A percentile compares a stretch with the other conserved stretches of the same genome.
Evolutionary conservation across 306 rosid genomes (phyloP).

Genomic region (Mimosa pudica): DNA sequence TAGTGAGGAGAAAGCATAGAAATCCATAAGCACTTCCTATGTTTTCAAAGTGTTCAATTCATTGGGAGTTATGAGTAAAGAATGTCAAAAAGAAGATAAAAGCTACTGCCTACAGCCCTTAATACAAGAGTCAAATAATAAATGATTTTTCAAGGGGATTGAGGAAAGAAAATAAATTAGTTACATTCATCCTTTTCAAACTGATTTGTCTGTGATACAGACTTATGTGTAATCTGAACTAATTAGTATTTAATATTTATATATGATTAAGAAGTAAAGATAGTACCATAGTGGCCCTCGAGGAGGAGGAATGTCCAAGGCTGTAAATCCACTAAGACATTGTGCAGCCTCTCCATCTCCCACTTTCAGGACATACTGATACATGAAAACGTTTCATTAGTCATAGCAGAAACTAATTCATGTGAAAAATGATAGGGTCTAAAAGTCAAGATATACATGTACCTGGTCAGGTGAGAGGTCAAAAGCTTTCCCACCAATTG

Average conservation of each 20-base stretch:
- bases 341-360: slow-evolving; percentile 62
- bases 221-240: no score
- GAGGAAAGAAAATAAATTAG: no score
- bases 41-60: not conserved
- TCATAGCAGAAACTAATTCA: not conserved
- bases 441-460: slow-evolving; percentile 1
- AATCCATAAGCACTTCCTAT: slow-evolving; percentile 1
- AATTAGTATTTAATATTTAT: no score
- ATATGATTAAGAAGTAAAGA: not conserved
- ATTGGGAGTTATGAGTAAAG: not conserved
- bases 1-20: not conserved
- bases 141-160: no score
- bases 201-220: no score
- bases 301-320: slow-evolving; percentile 73
- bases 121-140: no score
- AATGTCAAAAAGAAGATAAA: not conserved
- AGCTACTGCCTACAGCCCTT: not conserved
- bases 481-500: slow-evolving; percentile 61
- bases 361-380: slow-evolving; percentile 70
- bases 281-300: slow-evolving; percentile 75
- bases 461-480: slow-evolving; percentile 59
- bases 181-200: no score
- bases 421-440: not conserved
- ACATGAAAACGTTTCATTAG: slow-evolving; percentile 17
- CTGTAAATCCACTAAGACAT: slow-evolving; percentile 74